phyloP scores from a whole-genome alignment of 441 rosid species.

The Populus hybrid region DNA sequence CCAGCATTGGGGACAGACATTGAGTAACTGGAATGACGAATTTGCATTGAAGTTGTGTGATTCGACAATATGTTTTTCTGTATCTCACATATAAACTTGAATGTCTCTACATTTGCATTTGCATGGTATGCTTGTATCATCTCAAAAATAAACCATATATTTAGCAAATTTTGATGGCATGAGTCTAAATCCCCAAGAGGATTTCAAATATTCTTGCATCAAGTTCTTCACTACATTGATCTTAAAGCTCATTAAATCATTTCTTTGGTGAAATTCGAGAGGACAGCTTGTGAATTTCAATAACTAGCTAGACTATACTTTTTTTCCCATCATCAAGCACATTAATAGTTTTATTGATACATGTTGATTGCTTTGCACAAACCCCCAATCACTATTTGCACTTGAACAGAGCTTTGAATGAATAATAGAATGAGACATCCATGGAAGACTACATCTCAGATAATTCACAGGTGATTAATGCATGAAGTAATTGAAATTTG shows the following conservation, averaged over 20 bases:
- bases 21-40: neutral
- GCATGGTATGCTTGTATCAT: neutral
- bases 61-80: neutral
- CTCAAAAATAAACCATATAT: neutral
- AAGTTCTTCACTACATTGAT: neutral
- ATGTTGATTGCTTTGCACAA: neutral
- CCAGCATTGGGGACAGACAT: neutral
- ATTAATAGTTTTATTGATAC: neutral
- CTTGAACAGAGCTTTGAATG: neutral
- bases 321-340: neutral
- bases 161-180: neutral
- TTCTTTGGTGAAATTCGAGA: no score
- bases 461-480: neutral
- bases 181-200: neutral
- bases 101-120: conserved; percentile 2
- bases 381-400: neutral
- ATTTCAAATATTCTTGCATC: neutral
- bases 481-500: neutral
- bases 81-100: neutral
- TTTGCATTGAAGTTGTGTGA: neutral
- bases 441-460: neutral
- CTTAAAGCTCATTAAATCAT: neutral
- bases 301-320: neutral
- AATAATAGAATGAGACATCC: neutral
- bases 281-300: neutral